Evolutionary conservation across 257 asterid genomes (phyloP), one percentile per base, ranked within the genome.

Genomic region (Solanum piurae): DNA sequence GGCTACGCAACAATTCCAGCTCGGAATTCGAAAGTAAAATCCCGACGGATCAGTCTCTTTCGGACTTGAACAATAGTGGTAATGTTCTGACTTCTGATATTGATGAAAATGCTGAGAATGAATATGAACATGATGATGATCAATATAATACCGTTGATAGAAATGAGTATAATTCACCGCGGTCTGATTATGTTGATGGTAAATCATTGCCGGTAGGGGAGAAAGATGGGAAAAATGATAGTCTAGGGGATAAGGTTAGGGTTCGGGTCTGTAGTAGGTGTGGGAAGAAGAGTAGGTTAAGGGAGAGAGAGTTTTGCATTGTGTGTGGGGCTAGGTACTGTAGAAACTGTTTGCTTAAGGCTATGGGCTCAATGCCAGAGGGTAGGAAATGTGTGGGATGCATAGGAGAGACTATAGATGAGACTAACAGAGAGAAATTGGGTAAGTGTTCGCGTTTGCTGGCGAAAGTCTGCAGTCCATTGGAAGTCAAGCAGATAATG

Each of bases 301-400:
- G 89, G 85, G 87, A 37, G 55, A 89, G 90, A 80, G 94, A 89
- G 87, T 49, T 37, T 55, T 95, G 98, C 83, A 77, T 94, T 21
- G 98, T 93, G 23, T 95, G 98, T 87, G 93, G 93, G 75, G 94
- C 93, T 18, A 92, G 90, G 91, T 95, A 95, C 91, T 95, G 98
- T 83, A 91, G 83, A 66, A 90, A 89, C 29, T 95, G 98, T 80
- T 86, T 95, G 88, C 60, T 95, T 76, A 93, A 92, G 89, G 94
- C 93, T 44, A 95, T 95, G 98, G 98, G 98, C 77, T 89, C 95
- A 36, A 95, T 95, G 98, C 96, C 98, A 6, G 98, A 95, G 92
- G 98, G 98, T 64, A 88, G 98, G 89, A 95, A 95, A 90, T 95
- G 98, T 27, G 89, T 94, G 31, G 93, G 93, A 2, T 95, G 98